Evolutionary conservation across 2,329 filamentous ascomycete genomes (phyloP), one percentile per base, ranked within the genome.

Genomic region (Leptographium procerum): DNA sequence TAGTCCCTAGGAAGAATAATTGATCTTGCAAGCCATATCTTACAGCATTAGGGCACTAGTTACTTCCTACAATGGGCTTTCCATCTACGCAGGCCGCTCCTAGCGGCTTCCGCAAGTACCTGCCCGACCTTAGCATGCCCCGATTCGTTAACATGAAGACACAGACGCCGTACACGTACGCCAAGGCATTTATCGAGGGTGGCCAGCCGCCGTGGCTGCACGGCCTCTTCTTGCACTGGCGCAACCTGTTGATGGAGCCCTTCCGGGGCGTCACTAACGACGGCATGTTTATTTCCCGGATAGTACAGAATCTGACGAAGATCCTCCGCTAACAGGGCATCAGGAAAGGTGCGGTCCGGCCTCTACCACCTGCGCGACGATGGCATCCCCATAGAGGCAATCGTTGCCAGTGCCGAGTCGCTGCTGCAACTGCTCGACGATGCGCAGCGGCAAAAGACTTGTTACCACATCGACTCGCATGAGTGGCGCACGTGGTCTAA

Each of bases 401-500:
- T 88, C n/a, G 78, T 83, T 13, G 60, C 72, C 0, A 75, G 80
- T 0, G 74, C 80, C 0, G 67, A 79, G 3, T 58, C 66, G 0
- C 67, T 86, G 1, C 66, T 84, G 0, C 61, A 65, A 1, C 68
- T 72, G 3, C 70, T 87, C 19, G 71, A 74, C 19, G 68, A 74
- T 0, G 71, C 74, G 11, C 79, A 88, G 64, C 73, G 70, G 52
- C 62, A 73, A 22, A 72, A 72, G 31, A 67, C 84, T 0, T 69
- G 69, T 36, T 81, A 86, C 65, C 83, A 87, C 66, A 77, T 90
- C 62, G 83, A 88, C 71, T 83, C 84, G 1, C 81, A 81, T 1
- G 83, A 88, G 66, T 90, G 86, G 86, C 81, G 87, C 53, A 82
- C 85, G 13, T 81, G 79, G 79, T 80, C 78, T 2, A 91, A 91